Percentiles rank a stretch among this genome's conserved stretches.
phyloP scores from a whole-genome alignment of 2,329 filamentous ascomycete species.

The Pseudopithomyces maydicus region DNA sequence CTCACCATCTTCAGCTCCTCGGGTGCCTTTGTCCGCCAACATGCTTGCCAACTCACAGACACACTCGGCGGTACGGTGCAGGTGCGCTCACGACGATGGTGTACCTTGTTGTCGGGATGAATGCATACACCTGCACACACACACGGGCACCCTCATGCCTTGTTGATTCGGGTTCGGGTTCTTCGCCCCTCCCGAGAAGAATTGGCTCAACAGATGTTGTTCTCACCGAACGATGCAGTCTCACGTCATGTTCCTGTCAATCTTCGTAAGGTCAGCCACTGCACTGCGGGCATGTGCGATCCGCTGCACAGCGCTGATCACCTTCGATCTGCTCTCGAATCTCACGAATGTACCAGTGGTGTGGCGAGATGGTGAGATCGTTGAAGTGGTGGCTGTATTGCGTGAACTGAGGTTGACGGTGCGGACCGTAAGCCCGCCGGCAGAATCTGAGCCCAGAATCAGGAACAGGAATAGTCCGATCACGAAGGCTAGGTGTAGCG shows the following conservation, averaged over 20 bases:
- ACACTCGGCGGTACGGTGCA: background rate
- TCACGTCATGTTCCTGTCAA: conserved; percentile 22
- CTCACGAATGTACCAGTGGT: background rate
- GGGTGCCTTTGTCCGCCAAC: conserved; percentile 17
- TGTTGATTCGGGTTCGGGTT: conserved; percentile 8
- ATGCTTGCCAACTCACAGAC: conserved; percentile 3
- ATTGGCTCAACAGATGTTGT: background rate
- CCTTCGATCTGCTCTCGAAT: background rate
- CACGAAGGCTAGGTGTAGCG: conserved; percentile 15
- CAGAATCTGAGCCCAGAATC: conserved; percentile 29
- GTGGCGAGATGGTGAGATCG: conserved; percentile 3
- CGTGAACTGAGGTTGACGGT: conserved; percentile 20
- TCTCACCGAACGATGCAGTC: conserved; percentile 5
- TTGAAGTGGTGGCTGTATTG: conserved; percentile 10
- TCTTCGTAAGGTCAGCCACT: conserved; percentile 7
- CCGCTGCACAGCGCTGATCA: conserved; percentile 12
- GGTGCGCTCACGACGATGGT: conserved; percentile 12
- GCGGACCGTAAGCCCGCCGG: conserved; percentile 41
- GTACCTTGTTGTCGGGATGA: conserved; percentile 15
- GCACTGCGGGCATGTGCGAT: conserved; percentile 1
- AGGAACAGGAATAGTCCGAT: conserved; percentile 18
- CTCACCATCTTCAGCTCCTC: conserved; percentile 22
- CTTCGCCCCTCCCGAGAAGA: background rate
- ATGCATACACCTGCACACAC: conserved; percentile 16
- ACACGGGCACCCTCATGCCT: conserved; percentile 11